Percentiles rank a stretch among this genome's conserved stretches.
Conservation (phyloP, 2,329 filamentous ascomycete species). For the Pseudonectria foliicola region DNA sequence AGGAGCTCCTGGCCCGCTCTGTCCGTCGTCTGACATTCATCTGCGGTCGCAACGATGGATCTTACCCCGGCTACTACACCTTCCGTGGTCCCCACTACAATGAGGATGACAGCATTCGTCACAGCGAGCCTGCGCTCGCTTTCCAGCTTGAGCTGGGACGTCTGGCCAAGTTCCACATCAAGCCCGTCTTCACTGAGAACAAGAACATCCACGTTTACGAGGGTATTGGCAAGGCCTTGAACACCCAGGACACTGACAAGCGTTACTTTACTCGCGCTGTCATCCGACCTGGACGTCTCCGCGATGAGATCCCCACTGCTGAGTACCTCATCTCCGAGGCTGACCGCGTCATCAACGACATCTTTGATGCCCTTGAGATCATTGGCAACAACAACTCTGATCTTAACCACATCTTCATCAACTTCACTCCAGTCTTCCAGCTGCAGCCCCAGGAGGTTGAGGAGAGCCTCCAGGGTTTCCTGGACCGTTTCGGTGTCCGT, state of each 20-base stretch:
- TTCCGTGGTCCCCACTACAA: constrained; percentile 88
- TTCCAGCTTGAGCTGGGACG: constrained; percentile 97
- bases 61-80: constrained; percentile 95
- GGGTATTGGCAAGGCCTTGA: constrained; percentile 86
- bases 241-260: constrained; percentile 95
- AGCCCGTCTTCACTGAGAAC: constrained; percentile 97
- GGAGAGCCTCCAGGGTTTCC: constrained; percentile 85
- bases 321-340: constrained; percentile 98
- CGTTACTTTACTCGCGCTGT: constrained; percentile 97
- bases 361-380: constrained; percentile 94
- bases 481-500: constrained; percentile 91
- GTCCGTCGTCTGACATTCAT: constrained; percentile 94
- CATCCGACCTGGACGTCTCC: constrained; percentile 85
- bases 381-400: constrained; percentile 99
- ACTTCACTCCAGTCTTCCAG: constrained; percentile 96
- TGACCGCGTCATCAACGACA: constrained; percentile 93
- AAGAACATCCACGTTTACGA: constrained; percentile 99
- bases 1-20: constrained; percentile 71
- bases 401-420: constrained; percentile 99
- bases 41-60: constrained; percentile 87
- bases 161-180: constrained; percentile 95
- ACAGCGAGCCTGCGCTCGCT: constrained; percentile 90
- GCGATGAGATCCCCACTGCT: constrained; percentile 96
- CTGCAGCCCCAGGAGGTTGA: constrained; percentile 85
- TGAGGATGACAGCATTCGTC: constrained; percentile 93